Percentiles rank a stretch among this genome's conserved stretches.
phyloP scores from a whole-genome alignment of 1,139 yeast species.

The Debaryomyces sp. region DNA sequence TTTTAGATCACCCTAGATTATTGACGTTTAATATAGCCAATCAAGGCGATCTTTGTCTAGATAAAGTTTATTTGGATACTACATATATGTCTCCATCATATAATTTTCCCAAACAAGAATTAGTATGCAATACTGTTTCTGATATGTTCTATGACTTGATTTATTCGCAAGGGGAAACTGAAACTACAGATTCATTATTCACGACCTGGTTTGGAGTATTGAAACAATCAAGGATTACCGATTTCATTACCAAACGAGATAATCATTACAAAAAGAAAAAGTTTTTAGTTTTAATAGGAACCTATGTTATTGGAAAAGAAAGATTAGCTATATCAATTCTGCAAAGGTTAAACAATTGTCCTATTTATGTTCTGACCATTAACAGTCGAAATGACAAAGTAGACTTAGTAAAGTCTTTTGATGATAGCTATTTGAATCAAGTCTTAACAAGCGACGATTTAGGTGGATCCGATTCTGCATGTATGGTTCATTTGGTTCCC shows the following conservation, averaged over 20 bases:
- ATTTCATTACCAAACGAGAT: conserved; percentile 27
- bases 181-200: conserved; percentile 24
- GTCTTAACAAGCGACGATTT: conserved; percentile 35
- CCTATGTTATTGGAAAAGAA: conserved; percentile 92
- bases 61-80: conserved; percentile 79
- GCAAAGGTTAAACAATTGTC: conserved; percentile 46
- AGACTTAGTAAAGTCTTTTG: conserved; percentile 39
- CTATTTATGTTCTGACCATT: conserved; percentile 54
- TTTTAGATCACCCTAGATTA: conserved; percentile 40
- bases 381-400: conserved; percentile 52
- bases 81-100: conserved; percentile 80
- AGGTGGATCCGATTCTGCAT: conserved; percentile 42
- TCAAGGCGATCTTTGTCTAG: conserved; percentile 22
- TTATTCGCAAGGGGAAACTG: conserved; percentile 22
- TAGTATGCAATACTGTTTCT: conserved; percentile 63
- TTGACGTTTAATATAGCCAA: conserved; percentile 31
- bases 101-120: conserved; percentile 75
- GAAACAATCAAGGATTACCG: conserved; percentile 49
- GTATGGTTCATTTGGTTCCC: conserved; percentile 73
- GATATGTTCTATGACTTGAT: conserved; percentile 50
- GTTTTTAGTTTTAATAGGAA: conserved; percentile 75
- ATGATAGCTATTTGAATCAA: conserved; percentile 33
- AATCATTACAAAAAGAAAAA: conserved; percentile 29
- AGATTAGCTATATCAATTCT: conserved; percentile 74
- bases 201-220: conserved; percentile 42